Conservation (phyloP, 1,284 basidiomycete genomes). For the Trichosporon sp. region DNA sequence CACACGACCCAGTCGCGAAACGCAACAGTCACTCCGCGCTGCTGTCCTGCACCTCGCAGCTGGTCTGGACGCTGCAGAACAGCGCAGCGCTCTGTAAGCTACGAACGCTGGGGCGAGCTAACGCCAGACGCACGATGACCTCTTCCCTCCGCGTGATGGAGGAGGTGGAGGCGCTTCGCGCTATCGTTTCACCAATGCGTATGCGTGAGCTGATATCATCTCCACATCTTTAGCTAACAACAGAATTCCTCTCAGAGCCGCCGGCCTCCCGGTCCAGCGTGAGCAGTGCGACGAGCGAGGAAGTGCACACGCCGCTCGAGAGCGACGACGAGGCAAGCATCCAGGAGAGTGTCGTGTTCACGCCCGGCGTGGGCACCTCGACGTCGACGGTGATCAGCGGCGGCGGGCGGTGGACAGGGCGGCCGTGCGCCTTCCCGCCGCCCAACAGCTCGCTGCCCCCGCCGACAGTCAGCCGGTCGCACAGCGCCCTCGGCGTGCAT, state of each 20-base stretch:
- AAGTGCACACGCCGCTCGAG: constrained; percentile 2
- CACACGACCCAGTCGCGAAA: background rate
- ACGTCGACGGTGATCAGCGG: constrained; percentile 6
- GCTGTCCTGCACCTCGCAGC: constrained; percentile 32
- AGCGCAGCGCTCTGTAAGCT: constrained; percentile 36
- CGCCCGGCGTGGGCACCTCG: constrained; percentile 14
- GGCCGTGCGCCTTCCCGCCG: constrained; percentile 19
- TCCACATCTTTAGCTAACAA: constrained; percentile 6
- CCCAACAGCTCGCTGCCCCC: background rate
- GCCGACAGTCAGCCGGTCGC: background rate
- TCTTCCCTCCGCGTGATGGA: constrained; percentile 68
- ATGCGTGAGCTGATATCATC: constrained; percentile 53
- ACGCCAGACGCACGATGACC: constrained; percentile 53
- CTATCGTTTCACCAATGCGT: constrained; percentile 68
- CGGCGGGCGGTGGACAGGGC: constrained; percentile 14
- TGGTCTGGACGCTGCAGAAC: constrained; percentile 35
- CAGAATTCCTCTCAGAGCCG: background rate
- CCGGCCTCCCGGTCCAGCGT: constrained; percentile 11
- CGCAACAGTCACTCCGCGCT: constrained; percentile 19
- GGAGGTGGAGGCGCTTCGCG: constrained; percentile 67
- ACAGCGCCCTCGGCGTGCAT: background rate
- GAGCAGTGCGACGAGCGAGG: background rate
- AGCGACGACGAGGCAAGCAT: constrained; percentile 17
- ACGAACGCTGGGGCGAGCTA: background rate
- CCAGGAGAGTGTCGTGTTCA: constrained; percentile 25